Evolutionary conservation across 2,329 filamentous ascomycete species (phyloP).

Genomic region (Beauveria bassiana): DNA sequence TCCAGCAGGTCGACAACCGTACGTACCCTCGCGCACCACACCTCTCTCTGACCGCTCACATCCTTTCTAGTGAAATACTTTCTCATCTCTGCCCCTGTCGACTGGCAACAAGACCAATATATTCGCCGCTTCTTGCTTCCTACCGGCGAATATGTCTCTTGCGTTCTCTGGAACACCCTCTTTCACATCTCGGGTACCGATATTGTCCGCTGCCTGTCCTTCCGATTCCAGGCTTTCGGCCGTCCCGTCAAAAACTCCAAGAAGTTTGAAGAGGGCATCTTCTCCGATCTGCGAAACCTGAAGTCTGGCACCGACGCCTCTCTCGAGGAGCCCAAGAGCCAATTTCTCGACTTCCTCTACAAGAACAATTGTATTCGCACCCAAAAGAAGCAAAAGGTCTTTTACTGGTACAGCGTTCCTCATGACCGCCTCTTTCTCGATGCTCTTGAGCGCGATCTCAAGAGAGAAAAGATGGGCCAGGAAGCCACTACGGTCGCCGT

Average conservation of each 20-base stretch:
- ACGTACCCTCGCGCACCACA: slow-evolving; percentile 31
- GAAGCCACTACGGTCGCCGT: slow-evolving; percentile 95
- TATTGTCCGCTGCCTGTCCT: slow-evolving; percentile 95
- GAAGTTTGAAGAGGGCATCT: slow-evolving; percentile 99
- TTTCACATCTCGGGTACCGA: slow-evolving; percentile 99
- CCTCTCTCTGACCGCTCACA: background rate
- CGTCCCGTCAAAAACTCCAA: slow-evolving; percentile 99
- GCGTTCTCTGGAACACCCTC: slow-evolving; percentile 95
- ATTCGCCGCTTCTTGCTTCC: slow-evolving; percentile 92
- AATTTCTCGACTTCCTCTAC: slow-evolving; percentile 97
- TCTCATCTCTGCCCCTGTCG: slow-evolving; percentile 94
- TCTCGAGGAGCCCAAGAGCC: slow-evolving; percentile 96
- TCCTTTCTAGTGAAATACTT: slow-evolving; percentile 83
- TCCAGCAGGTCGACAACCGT: slow-evolving; percentile 98
- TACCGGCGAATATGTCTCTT: slow-evolving; percentile 97
- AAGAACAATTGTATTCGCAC: slow-evolving; percentile 99
- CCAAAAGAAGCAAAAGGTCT: slow-evolving; percentile 99
- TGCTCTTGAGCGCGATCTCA: slow-evolving; percentile 91
- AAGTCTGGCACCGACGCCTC: slow-evolving; percentile 98
- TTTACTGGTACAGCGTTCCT: slow-evolving; percentile 99
- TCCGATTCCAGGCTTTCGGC: slow-evolving; percentile 97
- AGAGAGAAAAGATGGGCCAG: slow-evolving; percentile 99
- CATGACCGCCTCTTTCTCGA: slow-evolving; percentile 97
- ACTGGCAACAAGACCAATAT: slow-evolving; percentile 95
- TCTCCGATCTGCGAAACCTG: slow-evolving; percentile 94